Evolutionary conservation across 371 early-diverging fungal species (phyloP).

Genomic region (Capniomyces stellatus): DNA sequence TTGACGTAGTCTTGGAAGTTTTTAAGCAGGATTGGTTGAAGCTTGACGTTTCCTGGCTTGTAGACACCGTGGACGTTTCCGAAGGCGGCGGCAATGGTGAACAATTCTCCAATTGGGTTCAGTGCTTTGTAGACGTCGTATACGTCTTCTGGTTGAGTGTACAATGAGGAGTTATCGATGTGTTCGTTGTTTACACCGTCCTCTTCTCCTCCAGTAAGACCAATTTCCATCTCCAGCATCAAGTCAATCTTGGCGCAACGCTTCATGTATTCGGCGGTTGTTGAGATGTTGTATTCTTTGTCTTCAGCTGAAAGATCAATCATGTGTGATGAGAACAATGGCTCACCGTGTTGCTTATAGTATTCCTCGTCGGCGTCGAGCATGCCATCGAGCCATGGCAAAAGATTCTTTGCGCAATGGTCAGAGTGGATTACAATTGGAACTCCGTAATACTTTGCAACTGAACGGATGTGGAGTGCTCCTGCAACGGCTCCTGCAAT

Average conservation of each 20-base stretch:
- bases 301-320: constrained; percentile 78
- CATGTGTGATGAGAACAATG: constrained; percentile 90
- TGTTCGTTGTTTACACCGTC: constrained; percentile 84
- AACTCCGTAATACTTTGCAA: constrained; percentile 75
- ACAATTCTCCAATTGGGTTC: constrained; percentile 49
- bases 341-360: constrained; percentile 75
- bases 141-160: constrained; percentile 84
- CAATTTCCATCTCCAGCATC: constrained; percentile 85
- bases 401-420: constrained; percentile 86
- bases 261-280: constrained; percentile 66
- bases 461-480: constrained; percentile 66
- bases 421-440: constrained; percentile 80
- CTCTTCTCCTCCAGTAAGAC: constrained; percentile 90
- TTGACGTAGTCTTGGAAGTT: constrained; percentile 67
- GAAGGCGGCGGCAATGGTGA: constrained; percentile 82
- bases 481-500: constrained; percentile 78
- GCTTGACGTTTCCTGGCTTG: constrained; percentile 78
- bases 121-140: constrained; percentile 74
- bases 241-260: constrained; percentile 70
- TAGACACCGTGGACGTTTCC: constrained; percentile 89
- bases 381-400: constrained; percentile 91
- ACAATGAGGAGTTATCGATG: constrained; percentile 66
- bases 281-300: constrained; percentile 78
- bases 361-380: constrained; percentile 74
- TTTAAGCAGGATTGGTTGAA: constrained; percentile 70